A percentile compares a stretch with the other conserved stretches of the same genome.
Evolutionary conservation across 495 filamentous ascomycete species (phyloP).

Genomic region (Penicillium alfredii): DNA sequence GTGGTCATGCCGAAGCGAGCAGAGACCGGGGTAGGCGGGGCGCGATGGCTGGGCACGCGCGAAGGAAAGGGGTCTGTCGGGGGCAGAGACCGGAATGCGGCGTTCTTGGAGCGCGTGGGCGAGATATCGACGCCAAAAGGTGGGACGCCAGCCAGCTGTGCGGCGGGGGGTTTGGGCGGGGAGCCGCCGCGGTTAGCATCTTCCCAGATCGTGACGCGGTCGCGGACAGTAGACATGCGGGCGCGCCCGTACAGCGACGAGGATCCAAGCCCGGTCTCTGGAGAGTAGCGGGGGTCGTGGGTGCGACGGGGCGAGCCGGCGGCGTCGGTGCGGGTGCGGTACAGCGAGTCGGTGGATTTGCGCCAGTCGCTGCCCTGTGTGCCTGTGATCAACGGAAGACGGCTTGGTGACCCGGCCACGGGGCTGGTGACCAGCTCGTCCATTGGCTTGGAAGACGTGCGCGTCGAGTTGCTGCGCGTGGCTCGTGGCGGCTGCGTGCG

Average conservation of each 20-base stretch:
- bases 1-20: conserved; percentile 24
- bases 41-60: conserved; percentile 10
- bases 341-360: conserved; percentile 16
- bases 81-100: no score
- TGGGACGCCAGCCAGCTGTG: conserved; percentile 6
- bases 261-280: conserved; percentile 4
- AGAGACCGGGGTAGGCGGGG: conserved; percentile 13
- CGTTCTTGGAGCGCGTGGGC: conserved; percentile 5
- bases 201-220: conserved; percentile 39
- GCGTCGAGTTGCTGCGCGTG: conserved; percentile 18
- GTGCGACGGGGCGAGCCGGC: conserved; percentile 1
- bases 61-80: conserved; percentile 12
- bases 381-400: conserved; percentile 18
- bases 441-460: conserved; percentile 12
- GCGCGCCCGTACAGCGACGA: conserved; percentile 4
- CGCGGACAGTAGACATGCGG: conserved; percentile 8
- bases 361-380: conserved; percentile 24
- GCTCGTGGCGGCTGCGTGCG: conserved; percentile 28
- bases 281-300: conserved; percentile 8
- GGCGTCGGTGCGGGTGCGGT: conserved; percentile 15
- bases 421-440: conserved; percentile 12
- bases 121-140: conserved; percentile 13
- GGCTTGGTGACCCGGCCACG: conserved; percentile 5
- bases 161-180: conserved; percentile 5
- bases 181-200: conserved; percentile 22